A percentile compares a stretch with the other conserved stretches of the same genome.
These are phyloP conservation scores for Vitis cinerea DNA, from an alignment of 164 flowering plant species.

Conservation along the genomic window DNA sequence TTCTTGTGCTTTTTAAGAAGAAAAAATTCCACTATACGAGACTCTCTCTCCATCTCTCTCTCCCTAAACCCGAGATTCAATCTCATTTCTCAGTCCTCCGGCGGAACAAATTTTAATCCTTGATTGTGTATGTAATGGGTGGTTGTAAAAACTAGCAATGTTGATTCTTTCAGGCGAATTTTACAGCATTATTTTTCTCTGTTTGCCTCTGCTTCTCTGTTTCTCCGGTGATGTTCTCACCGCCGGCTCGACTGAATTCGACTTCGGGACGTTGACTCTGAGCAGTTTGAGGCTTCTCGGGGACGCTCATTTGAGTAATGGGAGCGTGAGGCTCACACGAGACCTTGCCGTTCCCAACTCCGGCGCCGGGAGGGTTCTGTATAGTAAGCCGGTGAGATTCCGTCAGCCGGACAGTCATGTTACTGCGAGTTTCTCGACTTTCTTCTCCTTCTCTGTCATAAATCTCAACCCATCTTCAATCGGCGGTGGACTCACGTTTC, in stretches of 20 bases:
- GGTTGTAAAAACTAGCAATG: constrained; percentile 24
- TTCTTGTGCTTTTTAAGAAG: constrained; percentile 4
- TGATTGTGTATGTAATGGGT: constrained; percentile 18
- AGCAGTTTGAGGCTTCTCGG: constrained; percentile 72
- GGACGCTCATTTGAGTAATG: constrained; percentile 77
- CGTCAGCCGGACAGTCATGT: constrained; percentile 31
- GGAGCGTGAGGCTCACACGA: constrained; percentile 61
- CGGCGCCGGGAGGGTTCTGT: constrained; percentile 70
- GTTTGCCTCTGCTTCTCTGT: constrained; percentile 4
- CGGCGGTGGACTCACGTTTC: constrained; percentile 84
- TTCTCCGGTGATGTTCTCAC: constrained; percentile 8
- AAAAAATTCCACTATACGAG: constrained; percentile 5
- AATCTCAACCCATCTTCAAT: constrained; percentile 84
- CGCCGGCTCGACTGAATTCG: constrained; percentile 47
- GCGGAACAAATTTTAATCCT: neutral
- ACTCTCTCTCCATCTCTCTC: neutral
- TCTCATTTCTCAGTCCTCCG: neutral
- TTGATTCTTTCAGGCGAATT: constrained; percentile 8
- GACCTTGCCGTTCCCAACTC: constrained; percentile 82
- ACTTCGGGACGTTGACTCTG: constrained; percentile 62
- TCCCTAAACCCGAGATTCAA: neutral
- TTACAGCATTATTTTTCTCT: constrained; percentile 2
- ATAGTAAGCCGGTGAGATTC: constrained; percentile 61
- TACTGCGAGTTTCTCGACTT: constrained; percentile 65
- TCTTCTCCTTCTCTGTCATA: constrained; percentile 71